These are phyloP conservation scores for Chenopodium suecicum DNA, from an alignment of 148 eudicot species.

Conservation along the genomic window DNA sequence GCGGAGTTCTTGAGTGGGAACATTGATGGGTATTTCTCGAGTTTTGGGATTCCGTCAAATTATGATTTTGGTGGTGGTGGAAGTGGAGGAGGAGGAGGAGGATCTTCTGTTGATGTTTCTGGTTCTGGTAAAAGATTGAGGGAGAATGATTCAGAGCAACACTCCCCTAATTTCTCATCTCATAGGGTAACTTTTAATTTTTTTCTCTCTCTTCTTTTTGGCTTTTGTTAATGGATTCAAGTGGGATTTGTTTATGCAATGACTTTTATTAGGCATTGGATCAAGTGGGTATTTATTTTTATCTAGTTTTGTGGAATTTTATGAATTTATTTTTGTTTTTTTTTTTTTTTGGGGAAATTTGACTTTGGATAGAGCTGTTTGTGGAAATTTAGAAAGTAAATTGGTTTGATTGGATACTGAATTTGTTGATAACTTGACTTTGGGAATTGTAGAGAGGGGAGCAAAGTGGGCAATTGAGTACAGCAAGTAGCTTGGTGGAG, in stretches of 20 bases:
- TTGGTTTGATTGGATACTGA: neutral
- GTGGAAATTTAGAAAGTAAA: neutral
- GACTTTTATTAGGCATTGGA: slow-evolving; percentile 7
- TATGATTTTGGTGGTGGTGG: slow-evolving; percentile 36
- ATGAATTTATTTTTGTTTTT: neutral
- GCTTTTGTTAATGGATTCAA: neutral
- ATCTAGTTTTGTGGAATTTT: neutral
- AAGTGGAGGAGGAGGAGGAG: slow-evolving; percentile 16
- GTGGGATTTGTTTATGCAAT: neutral
- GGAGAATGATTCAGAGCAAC: slow-evolving; percentile 44
- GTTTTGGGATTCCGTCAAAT: slow-evolving; percentile 41
- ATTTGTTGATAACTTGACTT: neutral
- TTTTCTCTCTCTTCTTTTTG: too few relatives aligned
- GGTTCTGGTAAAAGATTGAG: slow-evolving; percentile 49
- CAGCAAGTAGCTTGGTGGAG: slow-evolving; percentile 60
- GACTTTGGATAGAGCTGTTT: slow-evolving; percentile 2
- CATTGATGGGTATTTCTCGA: slow-evolving; percentile 58
- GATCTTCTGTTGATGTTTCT: slow-evolving; percentile 35
- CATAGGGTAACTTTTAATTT: slow-evolving; percentile 32
- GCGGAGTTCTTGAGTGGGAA: slow-evolving; percentile 62
- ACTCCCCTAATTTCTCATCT: slow-evolving; percentile 30
- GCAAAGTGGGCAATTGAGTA: slow-evolving; percentile 40
- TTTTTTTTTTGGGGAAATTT: neutral
- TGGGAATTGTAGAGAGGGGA: slow-evolving; percentile 51
- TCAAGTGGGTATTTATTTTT: slow-evolving; percentile 32